phyloP scores from a whole-genome alignment of 2,329 filamentous ascomycete species.

The Penicillium sp. region DNA sequence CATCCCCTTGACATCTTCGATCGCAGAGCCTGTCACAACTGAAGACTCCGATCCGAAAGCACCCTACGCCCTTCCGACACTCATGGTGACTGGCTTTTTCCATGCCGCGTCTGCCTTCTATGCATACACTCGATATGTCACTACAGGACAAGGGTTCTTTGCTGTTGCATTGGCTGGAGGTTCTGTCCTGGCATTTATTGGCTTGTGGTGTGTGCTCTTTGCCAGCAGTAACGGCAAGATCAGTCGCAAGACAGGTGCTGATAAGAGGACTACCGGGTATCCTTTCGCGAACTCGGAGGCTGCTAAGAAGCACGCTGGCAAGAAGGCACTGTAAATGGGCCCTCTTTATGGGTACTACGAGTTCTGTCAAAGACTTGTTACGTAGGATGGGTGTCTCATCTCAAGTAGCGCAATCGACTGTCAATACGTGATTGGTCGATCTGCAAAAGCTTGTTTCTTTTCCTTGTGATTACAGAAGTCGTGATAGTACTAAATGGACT shows the following conservation, averaged over 20 bases:
- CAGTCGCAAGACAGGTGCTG: constrained; percentile 64
- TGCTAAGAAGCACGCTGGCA: constrained; percentile 51
- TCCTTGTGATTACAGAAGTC: neutral
- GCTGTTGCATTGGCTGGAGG: constrained; percentile 62
- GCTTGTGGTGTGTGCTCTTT: constrained; percentile 65
- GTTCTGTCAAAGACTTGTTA: neutral
- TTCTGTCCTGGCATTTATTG: constrained; percentile 60
- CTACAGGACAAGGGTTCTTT: constrained; percentile 58
- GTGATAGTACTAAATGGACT: neutral
- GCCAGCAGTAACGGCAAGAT: constrained; percentile 59
- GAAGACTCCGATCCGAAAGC: constrained; percentile 52
- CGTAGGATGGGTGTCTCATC: neutral
- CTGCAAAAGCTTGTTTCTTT: neutral
- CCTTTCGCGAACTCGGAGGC: constrained; percentile 65
- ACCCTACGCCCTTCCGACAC: constrained; percentile 65
- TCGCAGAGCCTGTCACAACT: constrained; percentile 43
- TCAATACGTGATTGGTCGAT: neutral
- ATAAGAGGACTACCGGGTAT: constrained; percentile 67
- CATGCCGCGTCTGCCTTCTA: constrained; percentile 66
- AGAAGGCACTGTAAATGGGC: constrained; percentile 23
- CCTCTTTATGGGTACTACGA: neutral
- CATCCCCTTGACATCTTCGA: constrained; percentile 63
- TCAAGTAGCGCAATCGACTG: neutral
- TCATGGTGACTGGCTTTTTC: constrained; percentile 67
- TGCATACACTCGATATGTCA: constrained; percentile 67